phyloP scores from a whole-genome alignment of 495 filamentous ascomycete genomes.

The Hypoxylon perforatum region DNA sequence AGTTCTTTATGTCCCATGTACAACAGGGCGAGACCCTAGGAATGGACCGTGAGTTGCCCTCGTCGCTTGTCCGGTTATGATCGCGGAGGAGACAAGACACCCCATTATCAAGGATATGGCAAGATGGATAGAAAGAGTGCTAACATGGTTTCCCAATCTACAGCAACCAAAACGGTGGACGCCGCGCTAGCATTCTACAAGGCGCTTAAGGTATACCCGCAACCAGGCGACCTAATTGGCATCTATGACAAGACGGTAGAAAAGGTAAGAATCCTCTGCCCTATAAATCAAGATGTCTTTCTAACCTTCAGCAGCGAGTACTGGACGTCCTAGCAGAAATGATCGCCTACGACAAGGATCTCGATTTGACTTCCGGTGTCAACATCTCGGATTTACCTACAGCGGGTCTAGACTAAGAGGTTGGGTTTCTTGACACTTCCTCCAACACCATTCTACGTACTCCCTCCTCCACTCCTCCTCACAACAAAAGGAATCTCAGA shows the following conservation, averaged over 20 bases:
- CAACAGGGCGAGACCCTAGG: constrained; percentile 83
- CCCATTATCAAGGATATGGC: no score
- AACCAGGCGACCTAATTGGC: constrained; percentile 87
- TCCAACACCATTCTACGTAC: not conserved
- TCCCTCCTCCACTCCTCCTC: constrained; percentile 38
- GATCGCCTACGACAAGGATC: constrained; percentile 86
- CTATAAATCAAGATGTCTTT: not conserved
- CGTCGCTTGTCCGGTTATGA: not conserved
- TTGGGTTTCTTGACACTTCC: no score
- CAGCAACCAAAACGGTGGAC: constrained; percentile 79
- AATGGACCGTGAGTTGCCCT: constrained; percentile 55
- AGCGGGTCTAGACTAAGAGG: constrained; percentile 57
- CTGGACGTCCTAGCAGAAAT: constrained; percentile 96
- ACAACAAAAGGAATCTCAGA: constrained; percentile 10
- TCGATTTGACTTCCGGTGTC: constrained; percentile 68
- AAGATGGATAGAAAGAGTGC: constrained; percentile 20
- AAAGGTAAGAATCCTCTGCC: constrained; percentile 65
- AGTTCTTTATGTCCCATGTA: constrained; percentile 92
- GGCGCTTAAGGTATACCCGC: constrained; percentile 97
- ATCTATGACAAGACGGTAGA: constrained; percentile 99
- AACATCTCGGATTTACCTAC: constrained; percentile 51
- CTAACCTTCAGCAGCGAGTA: constrained; percentile 70
- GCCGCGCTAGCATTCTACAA: constrained; percentile 96
- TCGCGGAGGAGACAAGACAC: not conserved
- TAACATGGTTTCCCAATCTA: constrained; percentile 27